Evolutionary conservation across 2,329 filamentous ascomycete genomes (phyloP).

Genomic region (Talaromyces sp.): DNA sequence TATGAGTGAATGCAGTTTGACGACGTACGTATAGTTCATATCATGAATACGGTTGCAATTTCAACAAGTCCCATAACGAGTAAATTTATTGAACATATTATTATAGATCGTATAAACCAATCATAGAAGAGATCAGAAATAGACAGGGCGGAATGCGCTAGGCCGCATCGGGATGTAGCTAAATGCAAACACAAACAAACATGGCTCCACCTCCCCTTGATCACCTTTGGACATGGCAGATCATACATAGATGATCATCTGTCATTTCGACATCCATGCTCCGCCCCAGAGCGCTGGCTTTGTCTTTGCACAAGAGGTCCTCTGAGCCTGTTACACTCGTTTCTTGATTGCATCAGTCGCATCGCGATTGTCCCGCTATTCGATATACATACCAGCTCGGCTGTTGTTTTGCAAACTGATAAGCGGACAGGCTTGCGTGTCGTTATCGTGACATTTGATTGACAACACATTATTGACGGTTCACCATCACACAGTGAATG

Average conservation of each 20-base stretch:
- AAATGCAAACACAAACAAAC: background rate
- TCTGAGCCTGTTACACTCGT: slow-evolving; percentile 53
- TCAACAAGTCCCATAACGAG: background rate
- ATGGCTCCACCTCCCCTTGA: background rate
- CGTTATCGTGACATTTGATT: background rate
- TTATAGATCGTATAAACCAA: background rate
- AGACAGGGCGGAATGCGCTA: background rate
- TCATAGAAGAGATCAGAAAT: background rate
- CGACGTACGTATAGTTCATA: background rate
- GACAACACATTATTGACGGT: background rate
- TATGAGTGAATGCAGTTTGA: background rate
- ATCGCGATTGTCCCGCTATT: background rate
- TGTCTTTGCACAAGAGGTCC: slow-evolving; percentile 30
- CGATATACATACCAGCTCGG: background rate
- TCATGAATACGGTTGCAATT: background rate
- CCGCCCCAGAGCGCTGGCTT: background rate
- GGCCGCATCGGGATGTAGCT: background rate
- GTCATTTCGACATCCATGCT: background rate
- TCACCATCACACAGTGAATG: background rate
- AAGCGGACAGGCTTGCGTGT: background rate
- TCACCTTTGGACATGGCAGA: background rate
- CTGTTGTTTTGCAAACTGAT: background rate
- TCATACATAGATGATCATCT: background rate
- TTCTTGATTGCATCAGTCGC: slow-evolving; percentile 16
- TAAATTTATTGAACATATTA: background rate